Evolutionary conservation across 2,329 filamentous ascomycete genomes (phyloP).

Genomic region (Plectosphaerella plurivora): DNA sequence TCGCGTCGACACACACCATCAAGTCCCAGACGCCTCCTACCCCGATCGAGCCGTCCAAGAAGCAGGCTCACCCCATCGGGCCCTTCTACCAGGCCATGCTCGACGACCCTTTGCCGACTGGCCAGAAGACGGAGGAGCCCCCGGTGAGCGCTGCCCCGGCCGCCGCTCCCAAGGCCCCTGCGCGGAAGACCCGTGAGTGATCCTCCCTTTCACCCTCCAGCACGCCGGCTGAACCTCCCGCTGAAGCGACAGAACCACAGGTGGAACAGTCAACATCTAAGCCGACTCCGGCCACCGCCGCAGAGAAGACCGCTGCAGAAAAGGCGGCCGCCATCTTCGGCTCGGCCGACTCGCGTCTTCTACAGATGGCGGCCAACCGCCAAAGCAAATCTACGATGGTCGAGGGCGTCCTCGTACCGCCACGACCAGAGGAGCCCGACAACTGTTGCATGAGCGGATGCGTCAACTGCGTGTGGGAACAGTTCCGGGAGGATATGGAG

Average conservation of each 20-base stretch:
- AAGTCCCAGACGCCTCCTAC: constrained; percentile 19
- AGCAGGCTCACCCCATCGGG: constrained; percentile 46
- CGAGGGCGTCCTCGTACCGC: constrained; percentile 78
- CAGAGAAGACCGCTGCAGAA: constrained; percentile 37
- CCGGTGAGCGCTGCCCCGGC: constrained; percentile 34
- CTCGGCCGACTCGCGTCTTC: constrained; percentile 63
- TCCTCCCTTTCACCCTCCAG: constrained; percentile 1
- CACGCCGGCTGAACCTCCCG: constrained; percentile 8
- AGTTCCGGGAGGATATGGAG: constrained; percentile 86
- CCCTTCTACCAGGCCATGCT: constrained; percentile 57
- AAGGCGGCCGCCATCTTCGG: constrained; percentile 73
- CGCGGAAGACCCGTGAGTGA: constrained; percentile 16
- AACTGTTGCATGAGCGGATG: constrained; percentile 99
- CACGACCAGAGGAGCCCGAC: constrained; percentile 82
- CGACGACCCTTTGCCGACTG: constrained; percentile 36
- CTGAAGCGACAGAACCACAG: constrained; percentile 10
- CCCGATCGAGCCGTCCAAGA: constrained; percentile 19
- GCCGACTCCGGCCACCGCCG: constrained; percentile 30
- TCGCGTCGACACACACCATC: constrained; percentile 20
- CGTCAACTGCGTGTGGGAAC: constrained; percentile 95
- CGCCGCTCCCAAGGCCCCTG: constrained; percentile 5
- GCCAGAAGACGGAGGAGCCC: constrained; percentile 35
- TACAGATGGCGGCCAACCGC: constrained; percentile 53
- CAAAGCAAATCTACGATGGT: constrained; percentile 56
- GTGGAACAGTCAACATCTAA: constrained; percentile 13